phyloP scores from a whole-genome alignment of 352 stramenopile genomes.

The Phytophthora multivora region DNA sequence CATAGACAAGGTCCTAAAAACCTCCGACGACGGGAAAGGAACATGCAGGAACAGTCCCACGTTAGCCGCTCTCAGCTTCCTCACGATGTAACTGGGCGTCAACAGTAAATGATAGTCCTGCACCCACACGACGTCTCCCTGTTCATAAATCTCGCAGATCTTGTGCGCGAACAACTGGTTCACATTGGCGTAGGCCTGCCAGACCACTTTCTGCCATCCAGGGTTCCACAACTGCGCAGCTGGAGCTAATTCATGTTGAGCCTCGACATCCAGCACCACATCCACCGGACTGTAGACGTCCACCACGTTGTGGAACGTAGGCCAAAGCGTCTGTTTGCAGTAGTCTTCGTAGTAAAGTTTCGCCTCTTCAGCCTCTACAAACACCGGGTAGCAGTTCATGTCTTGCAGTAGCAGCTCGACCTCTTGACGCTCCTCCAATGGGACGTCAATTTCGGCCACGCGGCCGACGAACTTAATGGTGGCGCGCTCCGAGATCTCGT shows the following conservation, averaged over 20 bases:
- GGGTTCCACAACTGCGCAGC: constrained; percentile 66
- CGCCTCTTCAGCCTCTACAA: constrained; percentile 54
- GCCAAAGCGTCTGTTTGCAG: constrained; percentile 97
- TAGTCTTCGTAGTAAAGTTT: constrained; percentile 92
- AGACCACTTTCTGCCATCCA: constrained; percentile 73
- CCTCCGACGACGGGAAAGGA: constrained; percentile 98
- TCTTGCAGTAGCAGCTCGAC: constrained; percentile 53
- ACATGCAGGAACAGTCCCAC: constrained; percentile 98
- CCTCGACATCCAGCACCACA: constrained; percentile 52
- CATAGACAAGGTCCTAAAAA: constrained; percentile 96
- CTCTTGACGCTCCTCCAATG: constrained; percentile 51
- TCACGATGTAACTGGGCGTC: constrained; percentile 95
- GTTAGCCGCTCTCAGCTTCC: constrained; percentile 86
- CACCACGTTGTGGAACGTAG: constrained; percentile 96
- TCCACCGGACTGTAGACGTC: constrained; percentile 87
- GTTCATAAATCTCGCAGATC: constrained; percentile 79
- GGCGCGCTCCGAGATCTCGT: constrained; percentile 65
- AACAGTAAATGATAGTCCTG: constrained; percentile 99
- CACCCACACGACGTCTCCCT: constrained; percentile 95
- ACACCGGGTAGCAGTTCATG: constrained; percentile 76
- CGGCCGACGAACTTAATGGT: constrained; percentile 80
- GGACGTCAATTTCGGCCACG: constrained; percentile 57
- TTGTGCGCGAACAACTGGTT: constrained; percentile 93
- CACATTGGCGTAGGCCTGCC: constrained; percentile 94
- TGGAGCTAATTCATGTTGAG: constrained; percentile 25